Evolutionary conservation across 768 basidiomycete genomes (phyloP).

Genomic region (Suillus clintonianus): DNA sequence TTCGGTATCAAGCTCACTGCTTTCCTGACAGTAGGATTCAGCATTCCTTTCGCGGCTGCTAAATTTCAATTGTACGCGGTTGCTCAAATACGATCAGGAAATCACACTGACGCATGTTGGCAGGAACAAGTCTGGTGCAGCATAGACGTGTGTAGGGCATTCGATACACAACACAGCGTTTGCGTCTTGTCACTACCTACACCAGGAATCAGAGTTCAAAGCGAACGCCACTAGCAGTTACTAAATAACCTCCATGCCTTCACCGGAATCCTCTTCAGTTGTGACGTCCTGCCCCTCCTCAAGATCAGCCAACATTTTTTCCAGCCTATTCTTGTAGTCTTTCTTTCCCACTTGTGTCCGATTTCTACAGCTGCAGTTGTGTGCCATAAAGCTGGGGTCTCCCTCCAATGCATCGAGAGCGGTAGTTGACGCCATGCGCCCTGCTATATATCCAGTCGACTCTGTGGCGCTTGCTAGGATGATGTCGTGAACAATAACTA

Average conservation of each 20-base stretch:
- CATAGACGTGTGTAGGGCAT: background rate
- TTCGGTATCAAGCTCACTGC: slow-evolving; percentile 39
- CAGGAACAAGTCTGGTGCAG: background rate
- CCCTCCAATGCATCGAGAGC: slow-evolving; percentile 72
- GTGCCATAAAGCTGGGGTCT: slow-evolving; percentile 60
- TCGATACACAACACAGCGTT: background rate
- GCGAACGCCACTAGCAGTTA: background rate
- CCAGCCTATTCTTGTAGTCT: slow-evolving; percentile 39
- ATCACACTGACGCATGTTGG: background rate
- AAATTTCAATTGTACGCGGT: slow-evolving; percentile 61
- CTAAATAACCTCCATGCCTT: background rate
- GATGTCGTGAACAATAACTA: slow-evolving; percentile 71
- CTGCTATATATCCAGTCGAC: slow-evolving; percentile 50
- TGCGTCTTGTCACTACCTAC: background rate
- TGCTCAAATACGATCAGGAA: background rate
- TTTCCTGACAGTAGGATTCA: slow-evolving; percentile 56
- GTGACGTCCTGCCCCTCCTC: slow-evolving; percentile 12
- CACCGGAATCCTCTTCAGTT: background rate
- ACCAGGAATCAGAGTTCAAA: background rate
- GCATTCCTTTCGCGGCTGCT: slow-evolving; percentile 67
- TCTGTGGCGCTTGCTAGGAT: slow-evolving; percentile 62
- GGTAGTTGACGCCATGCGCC: slow-evolving; percentile 59
- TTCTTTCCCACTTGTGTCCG: slow-evolving; percentile 32
- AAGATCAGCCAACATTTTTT: slow-evolving; percentile 29
- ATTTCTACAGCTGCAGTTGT: slow-evolving; percentile 67